A percentile compares a stretch with the other conserved stretches of the same genome.
phyloP scores from a whole-genome alignment of 305 asterid genomes.

The Fraxinus ornus region DNA sequence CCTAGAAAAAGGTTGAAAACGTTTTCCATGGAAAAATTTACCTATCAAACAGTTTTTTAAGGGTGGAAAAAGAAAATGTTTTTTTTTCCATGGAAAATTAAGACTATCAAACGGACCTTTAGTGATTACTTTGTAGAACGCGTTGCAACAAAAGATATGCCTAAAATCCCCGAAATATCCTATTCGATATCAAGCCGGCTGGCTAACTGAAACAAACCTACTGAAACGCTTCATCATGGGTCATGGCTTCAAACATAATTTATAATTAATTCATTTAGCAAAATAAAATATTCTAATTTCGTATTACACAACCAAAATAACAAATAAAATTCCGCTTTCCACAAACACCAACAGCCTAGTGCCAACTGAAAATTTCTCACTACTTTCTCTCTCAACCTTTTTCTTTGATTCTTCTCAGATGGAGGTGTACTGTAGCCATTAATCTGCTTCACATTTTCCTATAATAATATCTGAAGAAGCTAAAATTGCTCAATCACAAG shows the following conservation, averaged over 20 bases:
- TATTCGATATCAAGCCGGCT: background rate
- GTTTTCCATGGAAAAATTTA: no score
- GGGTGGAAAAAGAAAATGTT: no score
- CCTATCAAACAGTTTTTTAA: no score
- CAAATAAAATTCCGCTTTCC: background rate
- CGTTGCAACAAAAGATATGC: no score
- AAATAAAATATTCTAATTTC: background rate
- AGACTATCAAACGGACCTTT: no score
- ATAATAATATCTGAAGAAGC: background rate
- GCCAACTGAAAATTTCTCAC: background rate
- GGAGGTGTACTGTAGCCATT: background rate
- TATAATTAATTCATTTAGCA: background rate
- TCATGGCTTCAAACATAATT: background rate
- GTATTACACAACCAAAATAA: background rate
- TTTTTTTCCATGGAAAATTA: no score
- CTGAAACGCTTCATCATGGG: background rate
- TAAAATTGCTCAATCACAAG: background rate
- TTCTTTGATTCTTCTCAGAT: background rate
- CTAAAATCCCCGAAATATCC: no score
- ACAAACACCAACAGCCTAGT: background rate
- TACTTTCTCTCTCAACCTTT: background rate
- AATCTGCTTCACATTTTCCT: background rate
- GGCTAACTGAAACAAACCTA: background rate
- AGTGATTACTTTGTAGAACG: no score
- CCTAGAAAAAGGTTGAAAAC: no score